Conservation (phyloP, 352 stramenopile genomes). For the Globisporangium parvum region DNA sequence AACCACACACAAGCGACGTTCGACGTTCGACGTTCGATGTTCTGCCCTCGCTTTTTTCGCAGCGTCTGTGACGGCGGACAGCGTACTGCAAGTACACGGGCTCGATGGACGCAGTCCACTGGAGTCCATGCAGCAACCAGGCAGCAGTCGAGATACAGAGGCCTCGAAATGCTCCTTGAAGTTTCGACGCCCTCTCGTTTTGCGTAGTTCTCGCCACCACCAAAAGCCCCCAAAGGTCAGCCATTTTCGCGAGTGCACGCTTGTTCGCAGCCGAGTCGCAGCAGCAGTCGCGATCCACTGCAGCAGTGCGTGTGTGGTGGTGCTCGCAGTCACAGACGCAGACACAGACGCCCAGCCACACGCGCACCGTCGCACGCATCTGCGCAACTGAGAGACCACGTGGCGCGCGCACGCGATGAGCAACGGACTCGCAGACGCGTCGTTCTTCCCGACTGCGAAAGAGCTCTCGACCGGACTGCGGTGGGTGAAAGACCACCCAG, state of each 20-base stretch:
- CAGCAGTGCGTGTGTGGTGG: too few species aligned
- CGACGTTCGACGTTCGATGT: too few species aligned
- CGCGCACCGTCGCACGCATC: too few species aligned
- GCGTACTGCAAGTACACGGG: too few species aligned
- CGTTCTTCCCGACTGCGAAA: conserved; percentile 84
- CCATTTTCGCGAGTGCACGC: background rate
- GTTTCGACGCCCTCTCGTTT: background rate
- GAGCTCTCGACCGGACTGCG: conserved; percentile 78
- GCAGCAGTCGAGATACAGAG: background rate
- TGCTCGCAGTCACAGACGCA: too few species aligned
- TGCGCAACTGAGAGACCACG: too few species aligned
- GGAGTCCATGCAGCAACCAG: too few species aligned
- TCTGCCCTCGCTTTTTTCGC: too few species aligned
- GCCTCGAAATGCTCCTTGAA: background rate
- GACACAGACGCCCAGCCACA: too few species aligned
- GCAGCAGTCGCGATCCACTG: background rate
- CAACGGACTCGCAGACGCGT: conserved; percentile 34
- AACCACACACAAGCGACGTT: too few species aligned
- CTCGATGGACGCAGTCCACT: too few species aligned
- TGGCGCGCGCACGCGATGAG: conserved; percentile 24
- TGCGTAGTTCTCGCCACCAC: background rate
- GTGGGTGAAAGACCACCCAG: conserved; percentile 83
- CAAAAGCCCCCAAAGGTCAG: background rate
- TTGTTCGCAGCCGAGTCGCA: background rate
- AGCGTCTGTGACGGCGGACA: too few species aligned